These are phyloP conservation scores for Kluyveromyces wickerhamii DNA, from an alignment of 805 yeast species.

Conservation along the genomic window DNA sequence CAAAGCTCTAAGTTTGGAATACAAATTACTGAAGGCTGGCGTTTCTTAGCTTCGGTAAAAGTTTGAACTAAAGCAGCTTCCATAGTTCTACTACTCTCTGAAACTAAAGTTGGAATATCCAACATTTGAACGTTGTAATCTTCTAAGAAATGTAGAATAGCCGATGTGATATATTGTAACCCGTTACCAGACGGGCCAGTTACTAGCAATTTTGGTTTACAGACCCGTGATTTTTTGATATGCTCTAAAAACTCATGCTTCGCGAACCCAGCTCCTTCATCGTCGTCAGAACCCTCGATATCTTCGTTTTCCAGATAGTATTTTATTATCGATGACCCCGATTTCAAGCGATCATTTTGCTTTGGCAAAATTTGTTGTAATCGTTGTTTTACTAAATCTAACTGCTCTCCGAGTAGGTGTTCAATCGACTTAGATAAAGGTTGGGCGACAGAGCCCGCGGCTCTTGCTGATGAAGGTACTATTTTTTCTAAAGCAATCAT, in stretches of 20 bases:
- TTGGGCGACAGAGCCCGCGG: slow-evolving; percentile 61
- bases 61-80: slow-evolving; percentile 80
- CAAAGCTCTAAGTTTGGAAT: slow-evolving; percentile 80
- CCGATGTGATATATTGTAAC: slow-evolving; percentile 76
- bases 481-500: slow-evolving; percentile 78
- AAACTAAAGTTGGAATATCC: slow-evolving; percentile 68
- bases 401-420: slow-evolving; percentile 51
- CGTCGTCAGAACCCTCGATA: slow-evolving; percentile 19
- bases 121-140: slow-evolving; percentile 84
- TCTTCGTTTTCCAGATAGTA: slow-evolving; percentile 29
- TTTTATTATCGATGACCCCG: slow-evolving; percentile 25
- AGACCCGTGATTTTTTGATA: slow-evolving; percentile 54
- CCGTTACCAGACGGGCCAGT: slow-evolving; percentile 76
- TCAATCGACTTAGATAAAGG: slow-evolving; percentile 70
- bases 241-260: slow-evolving; percentile 52
- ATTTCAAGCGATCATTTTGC: slow-evolving; percentile 15
- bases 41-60: slow-evolving; percentile 80
- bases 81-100: slow-evolving; percentile 72
- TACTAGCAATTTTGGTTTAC: slow-evolving; percentile 72
- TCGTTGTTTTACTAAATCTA: slow-evolving; percentile 38
- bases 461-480: slow-evolving; percentile 87
- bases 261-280: slow-evolving; percentile 49
- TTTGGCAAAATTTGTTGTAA: slow-evolving; percentile 58
- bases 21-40: slow-evolving; percentile 77
- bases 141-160: slow-evolving; percentile 73